Evolutionary conservation across 106 monocot genomes (phyloP), one percentile per base, ranked within the genome.

Genomic region (Allium sativum): DNA sequence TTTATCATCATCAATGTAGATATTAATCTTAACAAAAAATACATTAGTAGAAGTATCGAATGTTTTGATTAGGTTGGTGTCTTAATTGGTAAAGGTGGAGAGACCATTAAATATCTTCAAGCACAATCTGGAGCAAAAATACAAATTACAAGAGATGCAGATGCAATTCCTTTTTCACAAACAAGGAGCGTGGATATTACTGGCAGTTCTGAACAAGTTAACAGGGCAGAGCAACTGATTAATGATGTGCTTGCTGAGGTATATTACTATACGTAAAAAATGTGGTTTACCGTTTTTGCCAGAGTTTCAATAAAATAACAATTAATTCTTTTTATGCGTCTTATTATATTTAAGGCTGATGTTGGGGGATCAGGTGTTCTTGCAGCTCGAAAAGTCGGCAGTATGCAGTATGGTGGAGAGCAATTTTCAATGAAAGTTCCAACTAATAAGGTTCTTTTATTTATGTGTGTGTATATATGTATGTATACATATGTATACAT

Each of bases 41-140:
- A 31, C 31, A 31, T 31, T 31, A 31, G 31, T 31, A 50, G 48
- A 15, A 50, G 48, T 3, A 15, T 17, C 59, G n/a, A 45, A 22
- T 59, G 41, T 42, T 50, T 12, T 62, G 18, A 51, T 31, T 42
- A 89, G 89, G 89, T 89, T 74, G 89, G 84, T 69, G 81, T 89
- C 55, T 84, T 89, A n/a, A 89, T 89, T 74, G 84, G 89, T 7
- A 81, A 84, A 77, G 68, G 76, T 68, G 89, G 89, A 55, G 89
- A 89, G 59, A 89, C 84, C 12, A 89, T 89, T 20, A 89, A 82
- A 67, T 77, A 81, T 72, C 84, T 89, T 65, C 84, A 84, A 52
- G 52, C 64, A 42, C 81, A 84, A 22, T 89, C 89, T 53, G 89
- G 89, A 68, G 81, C 84, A 10, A 84, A 79, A 59, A 89, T 89